Evolutionary conservation across 2,329 filamentous ascomycete species (phyloP).

Genomic region (Neobulgaria alba): DNA sequence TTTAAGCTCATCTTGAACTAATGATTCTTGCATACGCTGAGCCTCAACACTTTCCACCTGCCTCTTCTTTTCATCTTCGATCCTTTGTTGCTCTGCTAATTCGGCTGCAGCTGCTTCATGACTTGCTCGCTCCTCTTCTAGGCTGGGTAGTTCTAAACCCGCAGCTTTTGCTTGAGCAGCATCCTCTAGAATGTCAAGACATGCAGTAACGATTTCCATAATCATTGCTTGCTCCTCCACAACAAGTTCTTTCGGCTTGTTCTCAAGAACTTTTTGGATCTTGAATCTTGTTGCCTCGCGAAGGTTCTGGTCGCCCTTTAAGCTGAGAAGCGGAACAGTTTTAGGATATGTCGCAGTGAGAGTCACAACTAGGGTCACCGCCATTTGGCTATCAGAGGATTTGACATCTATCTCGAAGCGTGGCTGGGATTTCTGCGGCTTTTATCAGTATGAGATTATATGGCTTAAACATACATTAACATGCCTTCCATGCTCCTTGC

Average conservation of each 20-base stretch:
- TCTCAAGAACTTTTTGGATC: constrained; percentile 55
- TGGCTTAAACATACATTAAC: too few relatives aligned
- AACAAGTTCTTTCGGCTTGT: constrained; percentile 43
- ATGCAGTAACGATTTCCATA: constrained; percentile 39
- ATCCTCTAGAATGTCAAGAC: constrained; percentile 71
- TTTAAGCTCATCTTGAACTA: constrained; percentile 65
- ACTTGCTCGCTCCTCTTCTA: constrained; percentile 80
- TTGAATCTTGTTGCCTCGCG: constrained; percentile 64
- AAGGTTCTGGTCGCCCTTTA: constrained; percentile 57
- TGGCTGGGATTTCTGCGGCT: constrained; percentile 75
- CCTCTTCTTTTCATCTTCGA: constrained; percentile 37
- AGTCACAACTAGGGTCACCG: constrained; percentile 65
- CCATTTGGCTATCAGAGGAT: constrained; percentile 62
- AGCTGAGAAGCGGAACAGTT: constrained; percentile 61
- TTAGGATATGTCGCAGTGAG: constrained; percentile 89
- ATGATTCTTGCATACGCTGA: constrained; percentile 58
- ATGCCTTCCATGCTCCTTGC: constrained; percentile 75
- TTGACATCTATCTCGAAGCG: constrained; percentile 74
- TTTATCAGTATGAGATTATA: too few relatives aligned
- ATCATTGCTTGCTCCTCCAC: constrained; percentile 44
- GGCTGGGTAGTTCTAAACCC: constrained; percentile 68
- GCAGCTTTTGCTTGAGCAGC: constrained; percentile 70
- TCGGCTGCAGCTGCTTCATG: constrained; percentile 66
- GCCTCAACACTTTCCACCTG: constrained; percentile 55
- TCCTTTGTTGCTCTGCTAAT: constrained; percentile 42